Percentiles rank a stretch among this genome's conserved stretches.
Evolutionary conservation across 2,329 filamentous ascomycete genomes (phyloP).

Genomic region (Cladosporium austrohemisphaericum): DNA sequence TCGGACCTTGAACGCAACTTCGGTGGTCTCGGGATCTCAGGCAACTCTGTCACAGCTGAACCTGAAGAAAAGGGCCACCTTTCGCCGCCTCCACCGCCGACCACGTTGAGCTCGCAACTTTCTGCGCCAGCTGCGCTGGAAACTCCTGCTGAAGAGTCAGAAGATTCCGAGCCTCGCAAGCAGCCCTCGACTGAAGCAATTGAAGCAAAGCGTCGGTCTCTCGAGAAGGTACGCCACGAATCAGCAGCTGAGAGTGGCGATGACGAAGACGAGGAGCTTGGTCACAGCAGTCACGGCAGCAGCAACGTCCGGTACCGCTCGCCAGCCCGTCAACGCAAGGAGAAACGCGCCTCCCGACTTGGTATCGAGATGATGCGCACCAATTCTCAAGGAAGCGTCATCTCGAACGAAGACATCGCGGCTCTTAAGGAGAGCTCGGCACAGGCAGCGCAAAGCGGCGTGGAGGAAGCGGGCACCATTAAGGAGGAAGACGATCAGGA

Average conservation of each 20-base stretch:
- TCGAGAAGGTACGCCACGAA: conserved; percentile 70
- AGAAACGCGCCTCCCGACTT: conserved; percentile 65
- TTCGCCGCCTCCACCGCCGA: conserved; percentile 38
- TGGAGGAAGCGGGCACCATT: conserved; percentile 28
- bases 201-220: conserved; percentile 67
- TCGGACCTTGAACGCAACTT: conserved; percentile 45
- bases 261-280: conserved; percentile 90
- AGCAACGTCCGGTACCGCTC: conserved; percentile 23
- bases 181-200: conserved; percentile 71
- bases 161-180: conserved; percentile 46
- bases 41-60: conserved; percentile 21
- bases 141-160: conserved; percentile 13
- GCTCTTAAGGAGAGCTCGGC: conserved; percentile 28
- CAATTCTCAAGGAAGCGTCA: conserved; percentile 81
- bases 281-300: conserved; percentile 36
- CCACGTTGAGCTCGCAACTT: conserved; percentile 58
- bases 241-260: conserved; percentile 78
- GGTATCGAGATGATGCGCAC: conserved; percentile 98
- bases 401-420: conserved; percentile 46
- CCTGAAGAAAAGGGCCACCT: conserved; percentile 20
- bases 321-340: conserved; percentile 31
- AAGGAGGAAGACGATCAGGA: conserved; percentile 32
- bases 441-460: conserved; percentile 16
- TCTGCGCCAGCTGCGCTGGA: conserved; percentile 57
- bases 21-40: conserved; percentile 67